phyloP scores from a whole-genome alignment of 805 yeast species.

The Candida loeiensis region DNA sequence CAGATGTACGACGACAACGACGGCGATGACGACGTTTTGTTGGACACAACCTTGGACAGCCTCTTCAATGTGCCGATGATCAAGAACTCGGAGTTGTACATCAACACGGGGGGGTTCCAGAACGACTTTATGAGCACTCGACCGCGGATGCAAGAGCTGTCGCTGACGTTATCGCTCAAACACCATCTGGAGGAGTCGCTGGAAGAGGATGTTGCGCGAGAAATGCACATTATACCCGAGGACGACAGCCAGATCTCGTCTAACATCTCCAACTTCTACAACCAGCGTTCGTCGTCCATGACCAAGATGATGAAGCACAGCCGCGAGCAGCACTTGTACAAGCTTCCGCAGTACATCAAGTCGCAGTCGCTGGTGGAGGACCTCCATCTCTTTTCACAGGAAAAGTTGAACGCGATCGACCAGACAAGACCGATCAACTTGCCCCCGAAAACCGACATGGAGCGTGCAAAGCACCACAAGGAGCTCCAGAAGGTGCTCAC shows the following conservation, averaged over 20 bases:
- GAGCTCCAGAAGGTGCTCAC: slow-evolving; percentile 48
- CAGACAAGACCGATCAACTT: slow-evolving; percentile 68
- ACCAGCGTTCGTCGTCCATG: slow-evolving; percentile 32
- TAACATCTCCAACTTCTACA: slow-evolving; percentile 36
- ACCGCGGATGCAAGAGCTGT: not conserved
- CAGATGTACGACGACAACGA: slow-evolving; percentile 41
- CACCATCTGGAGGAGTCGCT: not conserved
- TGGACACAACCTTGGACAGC: slow-evolving; percentile 27
- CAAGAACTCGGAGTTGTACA: slow-evolving; percentile 27
- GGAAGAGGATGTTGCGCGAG: not conserved
- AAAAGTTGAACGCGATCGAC: slow-evolving; percentile 52
- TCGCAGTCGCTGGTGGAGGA: slow-evolving; percentile 53
- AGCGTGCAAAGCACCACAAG: slow-evolving; percentile 52
- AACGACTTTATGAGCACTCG: slow-evolving; percentile 21
- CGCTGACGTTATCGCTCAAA: slow-evolving; percentile 2
- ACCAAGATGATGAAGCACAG: slow-evolving; percentile 29
- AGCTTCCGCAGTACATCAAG: slow-evolving; percentile 36
- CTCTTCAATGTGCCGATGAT: slow-evolving; percentile 45
- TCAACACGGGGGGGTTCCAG: slow-evolving; percentile 19
- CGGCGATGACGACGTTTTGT: slow-evolving; percentile 37
- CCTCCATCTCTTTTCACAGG: slow-evolving; percentile 54
- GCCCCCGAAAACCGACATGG: slow-evolving; percentile 59
- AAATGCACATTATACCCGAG: slow-evolving; percentile 12
- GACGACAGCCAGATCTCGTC: slow-evolving; percentile 34
- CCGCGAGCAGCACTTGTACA: slow-evolving; percentile 32